Conservation (phyloP, 1,284 basidiomycete genomes). For the Ganoderma sp. region DNA sequence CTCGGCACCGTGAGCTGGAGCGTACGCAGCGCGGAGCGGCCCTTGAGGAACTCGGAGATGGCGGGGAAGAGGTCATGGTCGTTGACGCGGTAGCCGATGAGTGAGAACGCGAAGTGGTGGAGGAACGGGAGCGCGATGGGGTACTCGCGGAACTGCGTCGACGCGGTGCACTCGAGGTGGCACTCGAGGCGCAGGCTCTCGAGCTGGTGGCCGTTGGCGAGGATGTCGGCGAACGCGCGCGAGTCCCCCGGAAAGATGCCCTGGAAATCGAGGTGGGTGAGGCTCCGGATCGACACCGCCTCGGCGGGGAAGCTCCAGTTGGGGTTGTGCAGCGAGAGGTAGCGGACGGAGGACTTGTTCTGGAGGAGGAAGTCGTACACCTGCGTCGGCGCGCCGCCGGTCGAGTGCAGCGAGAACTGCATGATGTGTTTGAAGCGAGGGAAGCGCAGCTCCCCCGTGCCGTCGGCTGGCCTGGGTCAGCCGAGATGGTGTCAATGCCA, state of each 20-base stretch:
- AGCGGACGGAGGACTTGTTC: conserved; percentile 59
- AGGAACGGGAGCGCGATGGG: conserved; percentile 59
- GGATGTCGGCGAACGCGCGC: conserved; percentile 61
- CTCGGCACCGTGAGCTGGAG: conserved; percentile 59
- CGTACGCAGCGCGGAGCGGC: conserved; percentile 56
- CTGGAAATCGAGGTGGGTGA: conserved; percentile 66
- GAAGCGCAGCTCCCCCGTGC: conserved; percentile 55
- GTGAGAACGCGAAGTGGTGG: conserved; percentile 63
- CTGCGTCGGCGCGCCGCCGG: conserved; percentile 46
- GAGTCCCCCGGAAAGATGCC: conserved; percentile 58
- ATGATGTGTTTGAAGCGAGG: conserved; percentile 63
- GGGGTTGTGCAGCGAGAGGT: conserved; percentile 58
- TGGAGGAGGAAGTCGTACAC: conserved; percentile 57
- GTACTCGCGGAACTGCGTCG: conserved; percentile 55
- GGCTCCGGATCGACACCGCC: conserved; percentile 61
- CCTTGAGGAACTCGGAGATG: conserved; percentile 67
- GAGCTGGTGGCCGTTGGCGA: conserved; percentile 63
- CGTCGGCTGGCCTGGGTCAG: conserved; percentile 53
- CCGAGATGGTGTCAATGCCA: background rate
- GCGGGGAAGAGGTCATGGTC: conserved; percentile 72
- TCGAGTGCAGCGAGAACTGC: conserved; percentile 58
- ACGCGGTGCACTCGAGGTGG: conserved; percentile 54
- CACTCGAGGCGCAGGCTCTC: conserved; percentile 63
- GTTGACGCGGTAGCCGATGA: conserved; percentile 53
- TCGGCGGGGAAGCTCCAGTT: conserved; percentile 63